These are phyloP conservation scores for Pseudocercospora macadamiae DNA, from an alignment of 2,329 filamentous ascomycete species.

Conservation along the genomic window DNA sequence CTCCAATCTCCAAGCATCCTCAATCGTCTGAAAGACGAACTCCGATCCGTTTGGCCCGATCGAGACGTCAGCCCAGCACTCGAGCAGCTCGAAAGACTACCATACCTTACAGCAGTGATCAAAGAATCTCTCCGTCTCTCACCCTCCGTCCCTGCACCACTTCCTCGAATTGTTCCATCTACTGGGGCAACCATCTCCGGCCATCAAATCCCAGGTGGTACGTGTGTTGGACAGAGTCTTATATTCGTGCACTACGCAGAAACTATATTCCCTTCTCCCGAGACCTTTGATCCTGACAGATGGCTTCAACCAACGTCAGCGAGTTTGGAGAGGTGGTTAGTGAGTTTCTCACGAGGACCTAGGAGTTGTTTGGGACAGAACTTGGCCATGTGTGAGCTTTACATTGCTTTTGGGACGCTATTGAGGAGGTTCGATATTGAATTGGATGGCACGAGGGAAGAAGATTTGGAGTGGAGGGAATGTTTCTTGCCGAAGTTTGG, in stretches of 20 bases:
- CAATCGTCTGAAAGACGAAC: conserved; percentile 43
- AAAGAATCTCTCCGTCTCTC: conserved; percentile 55
- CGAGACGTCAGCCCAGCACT: conserved; percentile 6
- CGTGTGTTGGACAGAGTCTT: conserved; percentile 50
- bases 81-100: conserved; percentile 30
- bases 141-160: conserved; percentile 48
- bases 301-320: conserved; percentile 45
- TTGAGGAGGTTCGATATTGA: conserved; percentile 21
- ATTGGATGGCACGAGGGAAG: conserved; percentile 14
- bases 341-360: conserved; percentile 21
- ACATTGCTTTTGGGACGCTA: conserved; percentile 19
- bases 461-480: conserved; percentile 20
- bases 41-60: conserved; percentile 28
- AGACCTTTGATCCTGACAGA: conserved; percentile 50
- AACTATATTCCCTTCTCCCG: conserved; percentile 51
- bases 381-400: conserved; percentile 21
- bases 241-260: conserved; percentile 57
- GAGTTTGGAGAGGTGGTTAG: conserved; percentile 19
- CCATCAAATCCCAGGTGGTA: conserved; percentile 50
- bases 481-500: conserved; percentile 24
- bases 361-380: conserved; percentile 19
- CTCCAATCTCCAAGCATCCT: conserved; percentile 40
- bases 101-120: conserved; percentile 54
- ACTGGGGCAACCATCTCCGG: conserved; percentile 50
- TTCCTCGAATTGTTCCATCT: conserved; percentile 50